Evolutionary conservation across 805 yeast species (phyloP).

Genomic region (Sugiyamaella boreocaroliniensis): DNA sequence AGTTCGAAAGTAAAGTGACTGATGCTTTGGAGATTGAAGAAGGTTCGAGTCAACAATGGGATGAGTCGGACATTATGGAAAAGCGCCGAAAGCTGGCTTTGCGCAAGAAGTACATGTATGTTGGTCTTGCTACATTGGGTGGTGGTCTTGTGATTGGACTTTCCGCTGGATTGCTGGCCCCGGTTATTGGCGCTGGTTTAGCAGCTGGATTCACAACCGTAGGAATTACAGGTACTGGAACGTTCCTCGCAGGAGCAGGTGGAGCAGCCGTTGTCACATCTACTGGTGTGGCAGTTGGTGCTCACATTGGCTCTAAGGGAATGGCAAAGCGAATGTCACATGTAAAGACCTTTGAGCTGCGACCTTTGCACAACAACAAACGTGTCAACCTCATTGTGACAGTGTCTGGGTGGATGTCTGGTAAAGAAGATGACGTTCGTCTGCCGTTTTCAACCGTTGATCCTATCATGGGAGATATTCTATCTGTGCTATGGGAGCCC

Average conservation of each 20-base stretch:
- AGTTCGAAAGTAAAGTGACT: conserved; percentile 85
- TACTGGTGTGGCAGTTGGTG: conserved; percentile 87
- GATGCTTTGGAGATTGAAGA: conserved; percentile 88
- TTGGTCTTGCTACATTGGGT: conserved; percentile 93
- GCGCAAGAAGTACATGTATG: conserved; percentile 67
- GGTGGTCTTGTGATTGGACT: conserved; percentile 92
- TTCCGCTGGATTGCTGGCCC: conserved; percentile 93
- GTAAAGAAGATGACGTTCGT: conserved; percentile 90
- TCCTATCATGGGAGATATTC: conserved; percentile 95
- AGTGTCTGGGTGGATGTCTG: conserved; percentile 96
- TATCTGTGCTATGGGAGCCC: conserved; percentile 94
- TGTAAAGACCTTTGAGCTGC: conserved; percentile 87
- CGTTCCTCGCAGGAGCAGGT: conserved; percentile 92
- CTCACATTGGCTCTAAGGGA: conserved; percentile 76
- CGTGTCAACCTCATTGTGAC: conserved; percentile 82
- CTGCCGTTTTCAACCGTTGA: conserved; percentile 94
- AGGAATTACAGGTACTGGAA: conserved; percentile 89
- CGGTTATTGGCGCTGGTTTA: conserved; percentile 96
- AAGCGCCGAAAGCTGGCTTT: conserved; percentile 61
- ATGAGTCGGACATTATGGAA: conserved; percentile 62
- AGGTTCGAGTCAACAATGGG: conserved; percentile 68
- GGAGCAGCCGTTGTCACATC: conserved; percentile 93
- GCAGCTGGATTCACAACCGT: conserved; percentile 96
- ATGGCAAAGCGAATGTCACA: conserved; percentile 85
- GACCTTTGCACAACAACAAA: conserved; percentile 86